phyloP scores from a whole-genome alignment of 1,284 basidiomycete species.

The Hemileia vastatrix region DNA sequence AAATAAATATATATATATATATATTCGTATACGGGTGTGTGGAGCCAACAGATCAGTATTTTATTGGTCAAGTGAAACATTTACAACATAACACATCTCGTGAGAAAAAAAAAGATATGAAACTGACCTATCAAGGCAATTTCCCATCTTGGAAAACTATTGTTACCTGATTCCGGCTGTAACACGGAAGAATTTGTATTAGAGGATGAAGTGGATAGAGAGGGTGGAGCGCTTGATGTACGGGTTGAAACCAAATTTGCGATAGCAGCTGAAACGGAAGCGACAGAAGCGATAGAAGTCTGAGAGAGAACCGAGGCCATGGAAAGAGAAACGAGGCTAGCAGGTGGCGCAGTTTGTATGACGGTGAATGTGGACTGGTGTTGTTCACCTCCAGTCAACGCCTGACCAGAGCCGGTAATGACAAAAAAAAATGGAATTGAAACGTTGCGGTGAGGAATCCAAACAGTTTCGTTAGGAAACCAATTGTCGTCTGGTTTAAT shows the following conservation, averaged over 20 bases:
- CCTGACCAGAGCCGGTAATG: conserved; percentile 7
- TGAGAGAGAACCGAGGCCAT: conserved; percentile 4
- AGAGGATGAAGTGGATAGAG: background rate
- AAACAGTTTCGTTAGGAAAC: conserved; percentile 8
- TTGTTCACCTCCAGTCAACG: conserved; percentile 14
- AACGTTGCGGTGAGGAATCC: conserved; percentile 2
- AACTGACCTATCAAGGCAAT: conserved; percentile 17
- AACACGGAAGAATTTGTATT: conserved; percentile 4
- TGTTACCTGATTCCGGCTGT: background rate
- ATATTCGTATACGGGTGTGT: too few species aligned
- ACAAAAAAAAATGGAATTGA: conserved; percentile 16
- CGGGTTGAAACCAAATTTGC: too few species aligned
- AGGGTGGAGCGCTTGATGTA: background rate
- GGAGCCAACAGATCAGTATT: too few species aligned
- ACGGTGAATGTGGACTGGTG: conserved; percentile 16
- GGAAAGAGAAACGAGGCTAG: background rate
- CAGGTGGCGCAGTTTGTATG: conserved; percentile 12
- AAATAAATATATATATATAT: too few species aligned
- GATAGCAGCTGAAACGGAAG: too few species aligned
- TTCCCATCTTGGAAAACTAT: conserved; percentile 13
- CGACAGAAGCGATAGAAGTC: background rate
- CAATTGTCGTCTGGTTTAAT: conserved; percentile 16
- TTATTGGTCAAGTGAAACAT: too few species aligned
- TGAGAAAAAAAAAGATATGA: background rate
- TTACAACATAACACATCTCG: too few species aligned